A percentile compares a stretch with the other conserved stretches of the same genome.
Conservation (phyloP, 1,284 basidiomycete genomes). For the Cutaneotrichosporon sp. region DNA sequence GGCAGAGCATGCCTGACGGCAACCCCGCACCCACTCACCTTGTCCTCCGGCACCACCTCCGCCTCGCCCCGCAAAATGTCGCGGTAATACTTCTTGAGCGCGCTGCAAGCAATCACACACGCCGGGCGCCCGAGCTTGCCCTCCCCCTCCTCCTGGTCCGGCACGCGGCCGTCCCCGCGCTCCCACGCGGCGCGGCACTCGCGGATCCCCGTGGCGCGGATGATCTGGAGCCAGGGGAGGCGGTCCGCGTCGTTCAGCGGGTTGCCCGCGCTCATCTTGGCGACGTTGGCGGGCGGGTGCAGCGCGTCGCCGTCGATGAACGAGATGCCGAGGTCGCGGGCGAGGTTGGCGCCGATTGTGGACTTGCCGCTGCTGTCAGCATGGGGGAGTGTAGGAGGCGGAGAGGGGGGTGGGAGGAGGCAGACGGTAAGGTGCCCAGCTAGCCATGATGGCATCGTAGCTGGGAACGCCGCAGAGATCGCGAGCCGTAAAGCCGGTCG, state of each 20-base stretch:
- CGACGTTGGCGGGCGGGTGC: slow-evolving; percentile 78
- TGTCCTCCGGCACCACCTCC: slow-evolving; percentile 28
- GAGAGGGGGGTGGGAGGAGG: not conserved
- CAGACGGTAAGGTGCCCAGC: too few species aligned
- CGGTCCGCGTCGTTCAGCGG: slow-evolving; percentile 82
- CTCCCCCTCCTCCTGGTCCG: slow-evolving; percentile 20
- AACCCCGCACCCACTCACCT: too few species aligned
- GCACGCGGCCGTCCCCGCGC: slow-evolving; percentile 28
- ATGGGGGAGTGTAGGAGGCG: not conserved
- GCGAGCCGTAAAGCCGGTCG: too few species aligned
- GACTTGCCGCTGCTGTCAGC: slow-evolving; percentile 69
- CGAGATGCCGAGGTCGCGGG: slow-evolving; percentile 63
- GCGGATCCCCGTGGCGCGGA: slow-evolving; percentile 63
- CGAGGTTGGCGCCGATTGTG: slow-evolving; percentile 71
- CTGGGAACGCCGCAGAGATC: too few species aligned
- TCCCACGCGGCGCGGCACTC: slow-evolving; percentile 56
- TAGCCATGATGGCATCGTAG: too few species aligned
- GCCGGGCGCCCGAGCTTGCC: slow-evolving; percentile 55
- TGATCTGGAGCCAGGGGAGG: slow-evolving; percentile 77
- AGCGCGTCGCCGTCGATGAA: slow-evolving; percentile 90
- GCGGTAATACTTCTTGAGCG: slow-evolving; percentile 78
- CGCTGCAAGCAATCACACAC: slow-evolving; percentile 82
- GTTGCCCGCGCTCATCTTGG: slow-evolving; percentile 81
- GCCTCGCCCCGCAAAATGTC: slow-evolving; percentile 70
- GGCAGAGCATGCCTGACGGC: too few species aligned